Evolutionary conservation across 371 early-diverging fungal species (phyloP), one percentile per base, ranked within the genome.

Genomic region (Haplosporangium sp.): DNA sequence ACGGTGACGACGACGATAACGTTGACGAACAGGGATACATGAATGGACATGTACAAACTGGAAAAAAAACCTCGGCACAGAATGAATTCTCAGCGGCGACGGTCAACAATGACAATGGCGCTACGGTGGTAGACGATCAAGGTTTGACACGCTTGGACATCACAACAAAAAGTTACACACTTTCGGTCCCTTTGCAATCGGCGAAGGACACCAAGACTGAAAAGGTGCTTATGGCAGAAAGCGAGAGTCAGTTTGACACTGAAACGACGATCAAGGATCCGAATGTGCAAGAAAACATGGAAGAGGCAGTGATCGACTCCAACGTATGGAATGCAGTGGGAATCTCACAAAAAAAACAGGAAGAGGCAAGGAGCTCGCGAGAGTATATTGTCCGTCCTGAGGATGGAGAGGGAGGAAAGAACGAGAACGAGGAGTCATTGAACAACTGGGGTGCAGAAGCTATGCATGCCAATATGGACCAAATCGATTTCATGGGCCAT

Each of bases 251-350:
- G 11, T 51, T 37, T 5, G 71, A 55, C 0, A 38, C 14, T 45
- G 20, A 6, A 6, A 21, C 38, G 18, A 48, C 43, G 12, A 36
- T 41, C 8, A 6, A 9, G 21, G 72, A 72, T 18, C 62, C 66
- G 48, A 72, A 72, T 13, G 72, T 72, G 12, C 40, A 20, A 13
- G 62, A 65, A 20, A 66, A 51, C 12, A 37, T 45, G 16, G 16
- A 45, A 0, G 72, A 72, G 47, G 36, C 29, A 29, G 29, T 51
- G 0, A 42, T 61, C 6, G 65, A 38, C 18, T 51, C 65, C 11
- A 45, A 55, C 12, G 62, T 65, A 40, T 72, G 66, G 72, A 56
- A 72, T 57, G 72, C 66, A 1, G 56, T 55, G 40, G 72, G 64
- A 0, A 46, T 21, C 7, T 51, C 66, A 6, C 66, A 56, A 14